Evolutionary conservation across 148 eudicot genomes (phyloP).

Genomic region (Persicaria tinctoria): DNA sequence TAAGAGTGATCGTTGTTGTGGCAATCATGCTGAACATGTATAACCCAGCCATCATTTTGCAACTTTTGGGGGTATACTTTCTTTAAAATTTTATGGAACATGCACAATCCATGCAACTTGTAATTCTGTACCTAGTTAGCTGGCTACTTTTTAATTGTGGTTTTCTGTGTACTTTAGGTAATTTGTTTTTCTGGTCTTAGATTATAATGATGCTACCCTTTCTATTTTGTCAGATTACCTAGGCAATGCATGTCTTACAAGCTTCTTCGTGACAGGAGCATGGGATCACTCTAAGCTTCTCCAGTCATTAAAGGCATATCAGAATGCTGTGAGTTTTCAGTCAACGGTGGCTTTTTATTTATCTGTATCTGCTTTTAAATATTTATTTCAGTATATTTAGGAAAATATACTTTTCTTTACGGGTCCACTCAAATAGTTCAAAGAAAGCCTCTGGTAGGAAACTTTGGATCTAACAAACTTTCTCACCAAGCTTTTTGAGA

Average conservation of each 20-base stretch:
- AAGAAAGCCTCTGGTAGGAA: not conserved
- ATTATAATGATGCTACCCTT: constrained; percentile 5
- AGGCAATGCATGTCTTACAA: constrained; percentile 89
- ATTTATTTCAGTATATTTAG: not conserved
- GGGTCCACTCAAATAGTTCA: not conserved
- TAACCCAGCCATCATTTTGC: not conserved
- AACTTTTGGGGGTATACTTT: not conserved
- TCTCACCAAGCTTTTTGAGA: not conserved
- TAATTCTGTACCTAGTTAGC: not conserved
- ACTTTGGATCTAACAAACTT: not conserved
- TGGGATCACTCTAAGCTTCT: constrained; percentile 78
- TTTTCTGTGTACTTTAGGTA: not conserved
- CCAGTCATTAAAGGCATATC: constrained; percentile 86
- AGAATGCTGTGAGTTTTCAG: constrained; percentile 72
- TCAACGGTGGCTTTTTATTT: not conserved
- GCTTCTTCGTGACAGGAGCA: constrained; percentile 82
- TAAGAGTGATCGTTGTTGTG: not conserved
- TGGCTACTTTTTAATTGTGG: not conserved
- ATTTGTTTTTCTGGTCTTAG: not conserved
- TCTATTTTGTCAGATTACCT: constrained; percentile 54
- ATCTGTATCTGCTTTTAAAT: not conserved
- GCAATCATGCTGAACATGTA: not conserved
- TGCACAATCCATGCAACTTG: not conserved
- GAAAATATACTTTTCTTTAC: not conserved
- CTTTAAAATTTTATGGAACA: not conserved